phyloP scores from a whole-genome alignment of 2,329 filamentous ascomycete species.

The Penicillium italicum region DNA sequence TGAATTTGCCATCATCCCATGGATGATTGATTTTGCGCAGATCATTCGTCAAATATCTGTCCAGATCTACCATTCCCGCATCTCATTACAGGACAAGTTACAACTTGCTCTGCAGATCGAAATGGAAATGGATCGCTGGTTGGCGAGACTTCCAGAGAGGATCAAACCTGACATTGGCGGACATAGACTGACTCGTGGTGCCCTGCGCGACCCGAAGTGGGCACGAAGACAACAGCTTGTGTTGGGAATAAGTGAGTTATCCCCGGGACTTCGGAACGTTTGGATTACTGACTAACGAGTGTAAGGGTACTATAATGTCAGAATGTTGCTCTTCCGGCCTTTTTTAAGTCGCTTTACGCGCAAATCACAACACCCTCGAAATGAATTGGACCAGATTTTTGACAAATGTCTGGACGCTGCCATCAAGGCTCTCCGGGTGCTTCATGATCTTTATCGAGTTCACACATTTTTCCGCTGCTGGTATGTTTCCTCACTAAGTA shows the following conservation, averaged over 20 bases:
- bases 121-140: constrained; percentile 36
- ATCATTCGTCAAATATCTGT: constrained; percentile 42
- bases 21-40: constrained; percentile 41
- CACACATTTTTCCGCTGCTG: constrained; percentile 45
- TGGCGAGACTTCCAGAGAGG: constrained; percentile 31
- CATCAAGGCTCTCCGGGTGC: constrained; percentile 39
- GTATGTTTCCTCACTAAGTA: constrained; percentile 18
- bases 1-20: constrained; percentile 40
- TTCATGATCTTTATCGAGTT: constrained; percentile 39
- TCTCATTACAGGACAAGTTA: constrained; percentile 36
- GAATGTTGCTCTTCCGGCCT: constrained; percentile 40
- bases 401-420: constrained; percentile 41
- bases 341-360: constrained; percentile 33
- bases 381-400: constrained; percentile 31
- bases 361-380: constrained; percentile 27
- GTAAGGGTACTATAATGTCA: constrained; percentile 42
- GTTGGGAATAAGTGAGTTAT: constrained; percentile 36
- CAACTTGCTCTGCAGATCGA: constrained; percentile 37
- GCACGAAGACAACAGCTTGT: constrained; percentile 39
- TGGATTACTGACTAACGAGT: background rate
- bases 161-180: constrained; percentile 31
- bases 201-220: constrained; percentile 38
- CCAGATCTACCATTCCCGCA: constrained; percentile 39
- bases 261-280: background rate
- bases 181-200: constrained; percentile 22